Evolutionary conservation across 352 stramenopile genomes (phyloP), one percentile per base, ranked within the genome.

Genomic region (Globisporangium recalcitrans): DNA sequence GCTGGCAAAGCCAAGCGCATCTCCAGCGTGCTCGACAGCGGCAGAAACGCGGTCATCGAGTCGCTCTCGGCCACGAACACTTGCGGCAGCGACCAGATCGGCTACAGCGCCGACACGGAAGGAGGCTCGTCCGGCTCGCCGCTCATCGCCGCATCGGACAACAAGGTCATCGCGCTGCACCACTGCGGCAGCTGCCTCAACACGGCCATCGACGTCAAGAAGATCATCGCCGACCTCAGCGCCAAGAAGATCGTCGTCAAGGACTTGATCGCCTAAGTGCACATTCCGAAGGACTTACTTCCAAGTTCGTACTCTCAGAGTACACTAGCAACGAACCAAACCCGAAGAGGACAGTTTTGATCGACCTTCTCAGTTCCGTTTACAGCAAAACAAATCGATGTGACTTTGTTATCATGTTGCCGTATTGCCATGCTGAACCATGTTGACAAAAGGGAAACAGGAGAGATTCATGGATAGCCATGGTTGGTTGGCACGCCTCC

Each of bases 161-260:
- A 70, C 29, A 24, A 49, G 13, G 72, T 80, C 10, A 55, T 80
- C 5, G 72, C 69, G 22, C 58, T 80, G 16, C 72, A 80, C 52
- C 70, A 77, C 54, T 80, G 72, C 58, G 72, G 72, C 21, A 67
- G 70, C 40, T 80, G 72, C 38, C 52, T 63, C 40, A 80, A 80
- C 57, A 67, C 62, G 34, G 71, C 58, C 10, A 73, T 75, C 51
- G 58, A 70, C 19, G 55, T 68, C 4, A 62, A 61, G 21, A 44
- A 64, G 9, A 40, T 78, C n/a, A 71, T 75, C 36, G 42, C 42
- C 6, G 42, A 49, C 19, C n/a, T 49, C 36, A 19, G n/a, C 19
- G 9, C 19, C 42, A 49, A 49, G 42, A 49, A 49, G 1, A 49
- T 49, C 42, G 19, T 49, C 42, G 42, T 49, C 19, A 49, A 55